Percentiles rank a stretch among this genome's conserved stretches.
Evolutionary conservation across 208 protist species (phyloP).

Genomic region (Hexamita inflata): DNA sequence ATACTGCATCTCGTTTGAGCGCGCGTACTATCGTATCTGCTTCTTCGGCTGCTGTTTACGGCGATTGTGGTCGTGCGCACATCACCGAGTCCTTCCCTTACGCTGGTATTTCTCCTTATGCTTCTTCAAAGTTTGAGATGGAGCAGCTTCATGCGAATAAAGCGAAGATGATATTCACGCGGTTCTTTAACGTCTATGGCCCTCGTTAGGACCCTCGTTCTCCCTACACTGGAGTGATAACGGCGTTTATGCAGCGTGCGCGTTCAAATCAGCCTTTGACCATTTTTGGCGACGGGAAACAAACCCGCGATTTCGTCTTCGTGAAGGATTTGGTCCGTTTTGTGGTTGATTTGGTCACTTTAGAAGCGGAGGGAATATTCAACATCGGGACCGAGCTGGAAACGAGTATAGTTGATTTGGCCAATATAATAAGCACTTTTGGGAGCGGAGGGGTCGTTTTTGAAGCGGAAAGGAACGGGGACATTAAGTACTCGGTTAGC

Average conservation of each 20-base stretch:
- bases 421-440: too few relatives aligned
- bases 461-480: too few relatives aligned
- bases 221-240: slow-evolving; percentile 41
- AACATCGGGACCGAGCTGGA: too few relatives aligned
- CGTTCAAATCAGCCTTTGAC: neutral
- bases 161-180: neutral
- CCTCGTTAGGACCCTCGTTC: slow-evolving; percentile 39
- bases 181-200: slow-evolving; percentile 48
- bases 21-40: slow-evolving; percentile 22
- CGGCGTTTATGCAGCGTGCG: slow-evolving; percentile 34
- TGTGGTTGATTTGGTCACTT: too few relatives aligned
- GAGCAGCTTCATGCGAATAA: neutral
- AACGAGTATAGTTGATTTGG: too few relatives aligned
- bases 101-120: slow-evolving; percentile 40
- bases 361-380: too few relatives aligned
- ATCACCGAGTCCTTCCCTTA: slow-evolving; percentile 22
- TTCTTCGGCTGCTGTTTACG: slow-evolving; percentile 38
- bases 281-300: slow-evolving; percentile 44
- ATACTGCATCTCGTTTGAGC: neutral
- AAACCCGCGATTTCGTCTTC: slow-evolving; percentile 44
- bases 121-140: slow-evolving; percentile 35
- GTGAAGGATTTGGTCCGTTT: slow-evolving; percentile 37
- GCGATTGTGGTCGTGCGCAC: neutral
- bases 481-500: too few relatives aligned
- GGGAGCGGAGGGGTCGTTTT: too few relatives aligned